Conservation (phyloP, 306 rosid species). For the Trifolium pratense region DNA sequence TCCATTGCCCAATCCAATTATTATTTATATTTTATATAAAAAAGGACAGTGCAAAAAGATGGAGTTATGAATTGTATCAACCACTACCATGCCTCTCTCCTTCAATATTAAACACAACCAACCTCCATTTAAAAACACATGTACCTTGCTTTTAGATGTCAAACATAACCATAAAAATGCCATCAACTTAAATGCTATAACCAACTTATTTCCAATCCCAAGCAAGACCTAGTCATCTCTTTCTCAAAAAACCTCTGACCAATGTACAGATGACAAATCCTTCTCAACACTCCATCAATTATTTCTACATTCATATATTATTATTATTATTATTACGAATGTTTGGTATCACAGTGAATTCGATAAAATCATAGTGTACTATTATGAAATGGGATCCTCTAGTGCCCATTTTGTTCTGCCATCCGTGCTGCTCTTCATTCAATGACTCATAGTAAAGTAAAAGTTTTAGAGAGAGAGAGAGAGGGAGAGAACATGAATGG, state of each 20-base stretch:
- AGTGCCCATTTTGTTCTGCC: too few relatives aligned
- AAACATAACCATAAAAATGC: conserved; percentile 37
- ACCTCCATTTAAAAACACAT: conserved; percentile 46
- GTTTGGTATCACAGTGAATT: neutral
- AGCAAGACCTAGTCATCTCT: conserved; percentile 45
- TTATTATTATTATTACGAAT: too few relatives aligned
- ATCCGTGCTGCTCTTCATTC: too few relatives aligned
- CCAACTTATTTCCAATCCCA: conserved; percentile 43
- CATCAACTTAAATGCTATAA: conserved; percentile 45
- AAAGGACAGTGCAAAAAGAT: conserved; percentile 34
- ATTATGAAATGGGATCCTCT: too few relatives aligned
- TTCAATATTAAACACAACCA: conserved; percentile 38
- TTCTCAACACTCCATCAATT: conserved; percentile 35
- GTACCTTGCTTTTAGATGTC: conserved; percentile 47
- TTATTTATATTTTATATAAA: neutral
- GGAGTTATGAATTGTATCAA: conserved; percentile 54
- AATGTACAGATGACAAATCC: conserved; percentile 39
- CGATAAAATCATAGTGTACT: neutral
- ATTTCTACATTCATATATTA: neutral
- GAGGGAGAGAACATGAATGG: too few relatives aligned
- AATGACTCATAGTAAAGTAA: too few relatives aligned
- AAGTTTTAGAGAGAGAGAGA: too few relatives aligned
- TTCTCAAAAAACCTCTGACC: conserved; percentile 40
- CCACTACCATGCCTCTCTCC: conserved; percentile 50
- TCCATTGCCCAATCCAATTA: conserved; percentile 30